Base-by-base conservation (phyloP, 1,284 basidiomycete genomes). In the Sanguinoderma infundibulare region DNA sequence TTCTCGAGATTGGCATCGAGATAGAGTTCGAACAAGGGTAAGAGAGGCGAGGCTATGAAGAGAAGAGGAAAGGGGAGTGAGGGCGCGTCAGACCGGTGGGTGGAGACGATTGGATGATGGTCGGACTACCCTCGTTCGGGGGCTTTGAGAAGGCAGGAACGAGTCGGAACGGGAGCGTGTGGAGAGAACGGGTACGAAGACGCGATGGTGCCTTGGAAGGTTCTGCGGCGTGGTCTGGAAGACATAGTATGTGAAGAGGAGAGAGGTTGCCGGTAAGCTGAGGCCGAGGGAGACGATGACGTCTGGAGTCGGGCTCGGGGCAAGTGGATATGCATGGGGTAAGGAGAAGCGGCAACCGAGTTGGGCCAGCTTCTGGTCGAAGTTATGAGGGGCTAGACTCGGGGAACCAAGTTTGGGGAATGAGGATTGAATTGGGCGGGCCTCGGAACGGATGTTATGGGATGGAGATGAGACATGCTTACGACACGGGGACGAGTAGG, bases 1-100 rank as follows among this genome's bases (percentile, higher is more conserved):
- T 36, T 62, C 62, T 54, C 22, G 17, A 68, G 67, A 68, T 68
- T 64, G 59, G 53, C 64, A 61, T 56, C 44, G 44, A 64, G 67
- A 68, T 68, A 59, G 58, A 54, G 64, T 68, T 68, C 44, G 30
- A 57, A 65, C 50, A 63, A 47, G 52, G 47, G 58, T 55, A 20
- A 24, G 57, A 51, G 38, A 36, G 52, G 54, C 39, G 15, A 49
- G 49, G 59, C 57, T 26, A 39, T 1, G 50, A 14, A 28, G 52
- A 20, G 17, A 40, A 53, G 42, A 47, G 50, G 32, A 32, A 44
- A 46, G 60, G 44, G 53, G 42, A 44, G 15, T 26, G 10, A 57
- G 55, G 54, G 51, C n/a, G 47, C 36, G 9, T 56, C 47, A 52
- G 26, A 26, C 54, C 55, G 52, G 42, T 34, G 50, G 39, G 52